A percentile compares a stretch with the other conserved stretches of the same genome.
Evolutionary conservation across 228 moss, liverwort and hornwort genomes (phyloP).

Genomic region (Sphagnum fallax): DNA sequence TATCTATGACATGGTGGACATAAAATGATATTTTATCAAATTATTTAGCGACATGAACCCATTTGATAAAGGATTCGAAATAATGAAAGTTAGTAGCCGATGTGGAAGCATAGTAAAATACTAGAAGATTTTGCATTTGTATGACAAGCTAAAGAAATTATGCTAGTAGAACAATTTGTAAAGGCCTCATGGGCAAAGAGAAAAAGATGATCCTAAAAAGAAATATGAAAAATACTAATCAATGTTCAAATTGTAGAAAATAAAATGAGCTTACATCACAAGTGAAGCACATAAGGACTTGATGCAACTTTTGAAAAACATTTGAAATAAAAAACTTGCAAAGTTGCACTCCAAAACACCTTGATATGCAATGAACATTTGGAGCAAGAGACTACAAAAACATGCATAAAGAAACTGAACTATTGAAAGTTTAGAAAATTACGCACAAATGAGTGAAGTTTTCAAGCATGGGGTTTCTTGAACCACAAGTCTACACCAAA

Average conservation of each 20-base stretch:
- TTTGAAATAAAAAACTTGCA: neutral
- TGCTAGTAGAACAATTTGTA: neutral
- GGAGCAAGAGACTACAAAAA: neutral
- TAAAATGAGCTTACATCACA: neutral
- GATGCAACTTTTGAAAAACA: neutral
- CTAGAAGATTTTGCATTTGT: neutral
- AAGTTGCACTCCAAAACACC: no score
- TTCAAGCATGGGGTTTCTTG: neutral
- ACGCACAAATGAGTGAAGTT: neutral
- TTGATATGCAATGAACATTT: neutral
- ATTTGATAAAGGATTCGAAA: neutral
- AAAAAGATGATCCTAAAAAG: neutral
- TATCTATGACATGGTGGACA: no score
- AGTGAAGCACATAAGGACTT: no score
- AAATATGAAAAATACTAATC: neutral
- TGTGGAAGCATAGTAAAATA: neutral
- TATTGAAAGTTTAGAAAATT: neutral
- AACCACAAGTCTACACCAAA: no score
- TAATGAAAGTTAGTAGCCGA: neutral
- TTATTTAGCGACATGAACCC: no score
- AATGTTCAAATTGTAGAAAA: neutral
- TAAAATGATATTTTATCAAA: no score
- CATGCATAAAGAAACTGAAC: neutral
- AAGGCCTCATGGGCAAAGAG: neutral
- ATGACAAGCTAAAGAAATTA: neutral